Base-by-base conservation (phyloP, 345 rosid species). In the Nephelium lappaceum region DNA sequence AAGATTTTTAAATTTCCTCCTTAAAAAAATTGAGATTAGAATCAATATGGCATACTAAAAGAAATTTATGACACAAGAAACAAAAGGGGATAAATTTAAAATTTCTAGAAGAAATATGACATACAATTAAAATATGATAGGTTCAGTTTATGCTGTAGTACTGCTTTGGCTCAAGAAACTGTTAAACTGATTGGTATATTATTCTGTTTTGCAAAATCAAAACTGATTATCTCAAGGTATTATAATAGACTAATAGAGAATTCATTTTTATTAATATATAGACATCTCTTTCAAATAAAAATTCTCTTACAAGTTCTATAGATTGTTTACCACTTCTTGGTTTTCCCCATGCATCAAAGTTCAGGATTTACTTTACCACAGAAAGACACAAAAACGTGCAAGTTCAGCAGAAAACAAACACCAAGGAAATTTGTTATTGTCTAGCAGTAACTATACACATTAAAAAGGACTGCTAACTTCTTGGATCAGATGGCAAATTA, bases 391-490 rank as follows among this genome's bases (percentile, higher is more conserved):
- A 51, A 31, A 53, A 45, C 25, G 47, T 19, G n/a, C n/a, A 11
- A 0, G 23, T 2, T 19, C 21, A 60, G 10, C 23, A 12, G 47
- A 73, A 60, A 73, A 39, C 45, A 25, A 49, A 53, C 16, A 25
- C 14, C 60, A 2, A 24, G 16, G 18, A 51, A 39, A 58, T 64
- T 47, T 64, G 41, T 61, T 64, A 24, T 61, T 64, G 69, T 45
- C 64, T 16, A 3, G 31, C 8, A 65, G 63, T 10, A 36, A 65
- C 5, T 31, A 27, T 39, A 23, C 11, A 53, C 62, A 8, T 5
- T 10, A 36, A 53, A 74, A 72, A 25, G 27, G 58, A 25, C 42
- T 71, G 16, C 55, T 10, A 58, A 76, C 49, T 69, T 42, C 49
- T 66, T 64, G n/a, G 12, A 53, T 18, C 9, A 8, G 76, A 45